A percentile compares a stretch with the other conserved stretches of the same genome.
Evolutionary conservation across 129 eudicot genomes (phyloP).

Genomic region (Centella asiatica): DNA sequence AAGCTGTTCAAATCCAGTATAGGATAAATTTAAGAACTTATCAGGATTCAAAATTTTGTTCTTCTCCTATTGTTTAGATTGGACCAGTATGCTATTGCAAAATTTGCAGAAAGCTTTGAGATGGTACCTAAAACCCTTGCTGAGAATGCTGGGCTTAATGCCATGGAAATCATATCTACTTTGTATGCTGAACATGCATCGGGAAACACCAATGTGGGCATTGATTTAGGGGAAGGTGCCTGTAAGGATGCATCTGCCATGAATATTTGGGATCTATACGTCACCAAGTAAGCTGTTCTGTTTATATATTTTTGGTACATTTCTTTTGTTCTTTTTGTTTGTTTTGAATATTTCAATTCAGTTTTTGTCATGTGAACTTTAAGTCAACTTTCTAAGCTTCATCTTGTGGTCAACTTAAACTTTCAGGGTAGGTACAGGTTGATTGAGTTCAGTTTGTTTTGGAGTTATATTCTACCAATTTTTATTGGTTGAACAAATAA

Average conservation of each 20-base stretch:
- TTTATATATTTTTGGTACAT: neutral
- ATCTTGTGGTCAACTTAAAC: no score
- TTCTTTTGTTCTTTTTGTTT: no score
- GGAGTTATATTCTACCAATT: no score
- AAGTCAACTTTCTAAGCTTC: no score
- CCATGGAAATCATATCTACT: conserved; percentile 88
- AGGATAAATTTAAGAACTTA: neutral
- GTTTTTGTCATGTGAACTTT: no score
- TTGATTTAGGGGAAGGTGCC: conserved; percentile 71
- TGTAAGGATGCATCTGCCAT: conserved; percentile 65
- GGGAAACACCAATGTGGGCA: conserved; percentile 83
- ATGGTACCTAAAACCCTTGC: conserved; percentile 92
- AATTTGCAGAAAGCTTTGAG: conserved; percentile 93
- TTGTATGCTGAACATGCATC: conserved; percentile 82
- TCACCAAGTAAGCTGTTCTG: conserved; percentile 61
- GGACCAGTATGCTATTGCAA: conserved; percentile 93
- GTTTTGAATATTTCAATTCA: no score
- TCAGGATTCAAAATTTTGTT: neutral
- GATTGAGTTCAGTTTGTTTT: no score
- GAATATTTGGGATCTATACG: conserved; percentile 75
- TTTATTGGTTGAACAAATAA: no score
- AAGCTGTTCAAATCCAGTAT: no score
- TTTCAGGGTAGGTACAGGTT: no score
- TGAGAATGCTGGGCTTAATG: conserved; percentile 95
- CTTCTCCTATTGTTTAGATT: conserved; percentile 35